A percentile compares a stretch with the other conserved stretches of the same genome.
Conservation (phyloP, 306 rosid genomes). For the Begonia peltatifolia region DNA sequence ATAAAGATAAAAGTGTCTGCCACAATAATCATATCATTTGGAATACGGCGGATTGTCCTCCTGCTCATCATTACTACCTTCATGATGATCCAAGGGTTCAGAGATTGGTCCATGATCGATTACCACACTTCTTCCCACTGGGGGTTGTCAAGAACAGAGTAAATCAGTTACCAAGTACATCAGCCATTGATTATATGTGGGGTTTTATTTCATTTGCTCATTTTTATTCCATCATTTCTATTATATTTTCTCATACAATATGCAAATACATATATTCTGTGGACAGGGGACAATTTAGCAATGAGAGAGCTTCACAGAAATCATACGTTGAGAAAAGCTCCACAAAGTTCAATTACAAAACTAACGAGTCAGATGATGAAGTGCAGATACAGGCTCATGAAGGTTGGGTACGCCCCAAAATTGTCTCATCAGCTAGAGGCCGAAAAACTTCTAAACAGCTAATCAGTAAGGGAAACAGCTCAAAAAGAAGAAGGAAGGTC, state of each 20-base stretch:
- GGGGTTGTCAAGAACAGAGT: slow-evolving; percentile 25
- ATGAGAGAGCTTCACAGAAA: slow-evolving; percentile 21
- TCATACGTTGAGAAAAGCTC: slow-evolving; percentile 16
- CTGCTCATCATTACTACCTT: slow-evolving; percentile 64
- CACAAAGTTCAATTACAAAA: slow-evolving; percentile 24
- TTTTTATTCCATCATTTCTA: slow-evolving; percentile 4
- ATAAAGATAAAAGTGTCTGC: slow-evolving; percentile 13
- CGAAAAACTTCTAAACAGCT: slow-evolving; percentile 29
- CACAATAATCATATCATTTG: slow-evolving; percentile 24
- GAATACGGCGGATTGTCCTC: slow-evolving; percentile 34
- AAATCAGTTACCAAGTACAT: slow-evolving; percentile 33
- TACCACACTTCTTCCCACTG: slow-evolving; percentile 45
- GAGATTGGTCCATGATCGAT: slow-evolving; percentile 42
- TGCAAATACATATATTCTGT: slow-evolving; percentile 3
- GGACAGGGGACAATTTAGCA: slow-evolving; percentile 76
- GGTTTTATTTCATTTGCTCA: neutral
- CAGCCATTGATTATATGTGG: slow-evolving; percentile 76
- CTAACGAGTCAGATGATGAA: slow-evolving; percentile 15
- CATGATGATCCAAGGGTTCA: slow-evolving; percentile 54
- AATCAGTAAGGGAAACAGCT: slow-evolving; percentile 23
- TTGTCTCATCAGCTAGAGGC: slow-evolving; percentile 10
- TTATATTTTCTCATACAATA: slow-evolving; percentile 1
- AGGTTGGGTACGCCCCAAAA: slow-evolving; percentile 49
- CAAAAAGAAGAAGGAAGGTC: slow-evolving; percentile 24
- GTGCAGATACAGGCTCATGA: slow-evolving; percentile 11